Evolutionary conservation across 2,329 filamentous ascomycete genomes (phyloP).

Genomic region (Fusarium sp.): DNA sequence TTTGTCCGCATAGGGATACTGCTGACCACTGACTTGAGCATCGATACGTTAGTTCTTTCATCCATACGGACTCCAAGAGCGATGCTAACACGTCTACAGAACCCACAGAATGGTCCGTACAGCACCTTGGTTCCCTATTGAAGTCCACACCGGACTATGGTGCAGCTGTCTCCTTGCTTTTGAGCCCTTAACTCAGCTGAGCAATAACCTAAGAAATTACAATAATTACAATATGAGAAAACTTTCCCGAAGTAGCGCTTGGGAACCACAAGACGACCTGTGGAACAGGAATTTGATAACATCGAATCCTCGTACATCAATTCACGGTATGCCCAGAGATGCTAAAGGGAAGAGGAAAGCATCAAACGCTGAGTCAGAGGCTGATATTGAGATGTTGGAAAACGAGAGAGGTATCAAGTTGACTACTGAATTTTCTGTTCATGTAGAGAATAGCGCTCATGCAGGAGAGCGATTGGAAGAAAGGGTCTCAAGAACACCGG

Average conservation of each 20-base stretch:
- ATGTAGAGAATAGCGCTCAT: conserved; percentile 32
- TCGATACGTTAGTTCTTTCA: conserved; percentile 48
- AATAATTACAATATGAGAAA: conserved; percentile 36
- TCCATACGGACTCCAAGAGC: no score
- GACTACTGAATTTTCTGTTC: conserved; percentile 38
- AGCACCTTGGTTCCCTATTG: conserved; percentile 55
- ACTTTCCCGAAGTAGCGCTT: conserved; percentile 29
- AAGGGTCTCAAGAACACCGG: conserved; percentile 29
- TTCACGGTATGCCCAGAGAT: conserved; percentile 10
- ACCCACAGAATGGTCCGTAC: conserved; percentile 53
- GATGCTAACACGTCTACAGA: conserved; percentile 36
- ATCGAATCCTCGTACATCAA: conserved; percentile 19
- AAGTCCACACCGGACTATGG: conserved; percentile 58
- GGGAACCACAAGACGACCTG: conserved; percentile 13
- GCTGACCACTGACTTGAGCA: conserved; percentile 45
- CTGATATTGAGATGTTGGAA: conserved; percentile 27
- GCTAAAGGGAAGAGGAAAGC: conserved; percentile 3
- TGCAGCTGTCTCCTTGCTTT: conserved; percentile 55
- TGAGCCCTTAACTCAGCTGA: conserved; percentile 51
- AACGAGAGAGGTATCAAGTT: conserved; percentile 33
- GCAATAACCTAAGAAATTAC: conserved; percentile 17
- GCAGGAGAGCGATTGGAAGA: conserved; percentile 21
- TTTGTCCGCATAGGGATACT: conserved; percentile 54
- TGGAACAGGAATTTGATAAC: conserved; percentile 30
- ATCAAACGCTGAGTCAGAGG: conserved; percentile 26